Base-by-base conservation (phyloP, 2,329 filamentous ascomycete genomes). In the Pezicula radicicola region DNA sequence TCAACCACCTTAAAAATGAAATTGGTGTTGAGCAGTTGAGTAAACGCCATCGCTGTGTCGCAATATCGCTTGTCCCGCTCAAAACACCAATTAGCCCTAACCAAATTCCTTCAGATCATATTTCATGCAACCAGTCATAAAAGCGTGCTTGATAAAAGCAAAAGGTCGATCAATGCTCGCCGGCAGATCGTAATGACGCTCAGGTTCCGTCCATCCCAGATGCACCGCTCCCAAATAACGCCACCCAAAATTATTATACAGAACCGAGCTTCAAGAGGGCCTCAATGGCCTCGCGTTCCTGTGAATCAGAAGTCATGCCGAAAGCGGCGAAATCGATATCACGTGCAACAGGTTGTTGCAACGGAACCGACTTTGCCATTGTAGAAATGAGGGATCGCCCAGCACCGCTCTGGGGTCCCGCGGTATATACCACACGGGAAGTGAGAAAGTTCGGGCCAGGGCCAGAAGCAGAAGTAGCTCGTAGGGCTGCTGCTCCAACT, bases 401-500 rank as follows among this genome's bases (percentile, higher is more conserved):
- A 60, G 63, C 63, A 60, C 72, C 70, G 49, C 66, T 64, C 53
- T 65, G 63, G 41, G 73, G 53, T 53, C 58, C 61, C 48, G 60
- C 69, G 42, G 69, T 73, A 74, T 80, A 76, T 68, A 76, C 30
- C 30, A 33, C 71, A 69, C 71, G 74, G 55, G 77, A 70, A 60
- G 72, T 70, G 63, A 72, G 64, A 66, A 76, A 70, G 68, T 76
- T 68, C 60, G 70, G 64, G 66, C 70, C 62, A 70, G 84, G 73
- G 72, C 81, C 74, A 61, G 75, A 79, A 62, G 72, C 79, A 50
- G 79, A 77, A 63, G 79, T 78, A 53, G 82, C 81, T 58, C 92
- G 85, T 60, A 97, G 80, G 59, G 90, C 89, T 50, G 88, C 91
- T 28, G 92, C 90, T 50, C 91, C 93, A 56, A 96, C 88, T 48